Evolutionary conservation across 1,284 basidiomycete species (phyloP).

Genomic region (Rhodotorula sp.): DNA sequence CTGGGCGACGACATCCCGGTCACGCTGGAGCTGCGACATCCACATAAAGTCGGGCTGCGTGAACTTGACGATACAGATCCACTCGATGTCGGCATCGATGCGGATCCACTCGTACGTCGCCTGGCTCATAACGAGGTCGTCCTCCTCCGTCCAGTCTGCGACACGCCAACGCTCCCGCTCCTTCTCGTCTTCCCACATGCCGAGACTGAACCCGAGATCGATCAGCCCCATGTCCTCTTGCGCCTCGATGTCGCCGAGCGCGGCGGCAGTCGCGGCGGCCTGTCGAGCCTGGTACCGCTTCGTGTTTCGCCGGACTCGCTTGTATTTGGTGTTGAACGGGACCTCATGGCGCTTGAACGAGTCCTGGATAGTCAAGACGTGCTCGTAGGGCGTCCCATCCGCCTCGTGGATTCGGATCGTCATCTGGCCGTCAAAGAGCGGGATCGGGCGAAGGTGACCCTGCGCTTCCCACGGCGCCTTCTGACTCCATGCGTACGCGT

Average conservation of each 20-base stretch:
- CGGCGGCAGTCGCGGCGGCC: constrained; percentile 86
- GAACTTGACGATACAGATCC: constrained; percentile 88
- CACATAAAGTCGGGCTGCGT: constrained; percentile 99
- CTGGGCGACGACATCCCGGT: constrained; percentile 97
- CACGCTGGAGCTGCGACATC: constrained; percentile 93
- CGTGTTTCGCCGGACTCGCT: constrained; percentile 89
- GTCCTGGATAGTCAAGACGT: constrained; percentile 87
- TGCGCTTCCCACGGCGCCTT: constrained; percentile 64
- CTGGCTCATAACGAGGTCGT: constrained; percentile 84
- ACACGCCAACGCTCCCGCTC: constrained; percentile 94
- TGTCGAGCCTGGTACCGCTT: constrained; percentile 92
- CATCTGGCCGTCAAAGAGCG: constrained; percentile 93
- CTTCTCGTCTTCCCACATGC: constrained; percentile 92
- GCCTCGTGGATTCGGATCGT: constrained; percentile 98
- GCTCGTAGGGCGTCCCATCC: constrained; percentile 98
- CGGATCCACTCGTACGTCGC: constrained; percentile 99
- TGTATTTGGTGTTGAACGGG: constrained; percentile 99
- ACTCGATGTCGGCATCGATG: constrained; percentile 98
- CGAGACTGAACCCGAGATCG: constrained; percentile 92
- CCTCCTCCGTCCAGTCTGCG: constrained; percentile 96
- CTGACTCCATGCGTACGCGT: constrained; percentile 64
- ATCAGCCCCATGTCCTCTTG: constrained; percentile 91
- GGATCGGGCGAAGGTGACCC: constrained; percentile 68
- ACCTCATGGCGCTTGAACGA: constrained; percentile 90
- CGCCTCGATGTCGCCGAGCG: constrained; percentile 83